A percentile compares a stretch with the other conserved stretches of the same genome.
phyloP scores from a whole-genome alignment of 176 grass and related monocot species.

The Oryza meyeriana region DNA sequence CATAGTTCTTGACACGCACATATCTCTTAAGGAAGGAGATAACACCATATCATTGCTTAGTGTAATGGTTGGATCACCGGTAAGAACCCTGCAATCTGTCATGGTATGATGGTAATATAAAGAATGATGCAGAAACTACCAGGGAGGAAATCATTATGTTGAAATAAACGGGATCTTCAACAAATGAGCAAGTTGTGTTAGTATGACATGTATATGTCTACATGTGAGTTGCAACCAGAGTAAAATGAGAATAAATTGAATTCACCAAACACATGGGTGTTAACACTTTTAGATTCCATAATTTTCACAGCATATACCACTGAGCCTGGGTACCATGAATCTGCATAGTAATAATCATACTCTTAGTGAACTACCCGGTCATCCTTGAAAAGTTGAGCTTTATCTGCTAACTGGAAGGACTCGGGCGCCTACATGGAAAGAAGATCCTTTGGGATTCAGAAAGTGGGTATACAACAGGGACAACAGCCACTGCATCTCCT shows the following conservation, averaged over 20 bases:
- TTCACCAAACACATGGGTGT: neutral
- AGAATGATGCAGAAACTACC: neutral
- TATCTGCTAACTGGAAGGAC: constrained; percentile 54
- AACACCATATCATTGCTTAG: constrained; percentile 85
- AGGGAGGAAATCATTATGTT: neutral
- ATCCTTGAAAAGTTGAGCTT: constrained; percentile 8
- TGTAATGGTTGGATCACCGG: constrained; percentile 93
- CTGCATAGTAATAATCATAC: neutral
- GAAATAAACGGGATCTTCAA: neutral
- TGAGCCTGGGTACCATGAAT: neutral
- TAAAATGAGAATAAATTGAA: neutral
- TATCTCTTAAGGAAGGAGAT: constrained; percentile 50
- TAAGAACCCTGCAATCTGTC: constrained; percentile 36
- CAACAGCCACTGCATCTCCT: constrained; percentile 37
- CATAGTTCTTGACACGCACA: constrained; percentile 43
- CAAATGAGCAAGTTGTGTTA: neutral
- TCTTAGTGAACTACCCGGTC: neutral
- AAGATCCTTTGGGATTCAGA: constrained; percentile 50
- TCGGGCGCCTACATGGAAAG: constrained; percentile 68
- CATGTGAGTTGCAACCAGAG: neutral
- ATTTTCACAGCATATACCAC: neutral
- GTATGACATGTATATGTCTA: neutral
- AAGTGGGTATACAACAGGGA: constrained; percentile 50
- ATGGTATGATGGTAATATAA: neutral
- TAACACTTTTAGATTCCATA: neutral